Conservation (phyloP, 345 rosid species). For the Camelina neglecta region DNA sequence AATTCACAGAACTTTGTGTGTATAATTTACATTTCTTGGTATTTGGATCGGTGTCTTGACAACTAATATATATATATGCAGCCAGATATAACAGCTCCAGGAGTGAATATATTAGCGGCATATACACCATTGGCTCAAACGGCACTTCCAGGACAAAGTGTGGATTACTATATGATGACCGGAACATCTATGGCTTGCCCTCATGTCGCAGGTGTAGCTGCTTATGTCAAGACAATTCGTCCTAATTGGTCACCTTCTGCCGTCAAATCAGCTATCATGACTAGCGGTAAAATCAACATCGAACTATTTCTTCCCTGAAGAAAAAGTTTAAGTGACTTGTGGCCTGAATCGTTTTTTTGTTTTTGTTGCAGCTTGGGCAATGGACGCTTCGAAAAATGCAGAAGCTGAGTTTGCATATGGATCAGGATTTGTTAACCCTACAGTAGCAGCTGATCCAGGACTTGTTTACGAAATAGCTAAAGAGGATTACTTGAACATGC, state of each 20-base stretch:
- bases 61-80: constrained; percentile 24
- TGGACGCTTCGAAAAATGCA: constrained; percentile 40
- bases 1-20: not conserved
- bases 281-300: constrained; percentile 52
- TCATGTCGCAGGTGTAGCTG: constrained; percentile 68
- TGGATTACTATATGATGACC: constrained; percentile 45
- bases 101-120: constrained; percentile 51
- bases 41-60: not conserved
- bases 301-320: not conserved
- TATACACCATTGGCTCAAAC: constrained; percentile 35
- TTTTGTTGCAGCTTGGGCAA: constrained; percentile 42
- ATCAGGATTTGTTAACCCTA: constrained; percentile 51
- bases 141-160: constrained; percentile 28
- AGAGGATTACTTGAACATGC: constrained; percentile 49
- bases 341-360: not conserved
- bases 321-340: not conserved
- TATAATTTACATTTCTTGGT: not conserved
- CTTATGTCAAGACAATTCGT: constrained; percentile 51
- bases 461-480: constrained; percentile 47
- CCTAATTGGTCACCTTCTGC: constrained; percentile 59
- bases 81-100: constrained; percentile 55
- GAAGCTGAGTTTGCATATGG: constrained; percentile 56
- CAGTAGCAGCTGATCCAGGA: constrained; percentile 47
- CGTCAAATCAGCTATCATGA: constrained; percentile 75
- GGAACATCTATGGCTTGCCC: constrained; percentile 83